A percentile compares a stretch with the other conserved stretches of the same genome.
phyloP scores from a whole-genome alignment of 202 grass and related monocot genomes.

The Setaria viridis region DNA sequence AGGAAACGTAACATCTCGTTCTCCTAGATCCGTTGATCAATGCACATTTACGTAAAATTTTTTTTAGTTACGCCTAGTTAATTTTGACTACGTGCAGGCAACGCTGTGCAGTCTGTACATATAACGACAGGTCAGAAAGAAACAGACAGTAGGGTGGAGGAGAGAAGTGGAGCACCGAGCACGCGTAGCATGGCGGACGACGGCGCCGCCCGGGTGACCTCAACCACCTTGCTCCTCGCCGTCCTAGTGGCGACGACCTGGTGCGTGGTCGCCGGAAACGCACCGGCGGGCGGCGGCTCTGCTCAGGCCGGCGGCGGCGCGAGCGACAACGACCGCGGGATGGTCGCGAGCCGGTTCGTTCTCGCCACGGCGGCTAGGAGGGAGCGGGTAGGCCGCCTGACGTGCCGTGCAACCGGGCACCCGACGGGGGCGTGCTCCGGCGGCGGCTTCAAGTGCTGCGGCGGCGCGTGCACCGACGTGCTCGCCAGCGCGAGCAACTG shows the following conservation, averaged over 20 bases:
- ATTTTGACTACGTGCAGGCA: not conserved
- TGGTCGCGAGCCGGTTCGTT: slow-evolving; percentile 9
- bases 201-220: not conserved
- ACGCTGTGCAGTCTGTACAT: not conserved
- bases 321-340: not conserved
- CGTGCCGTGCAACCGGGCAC: not conserved
- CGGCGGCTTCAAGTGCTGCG: slow-evolving; percentile 47
- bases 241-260: not conserved
- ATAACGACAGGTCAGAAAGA: not conserved
- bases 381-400: not conserved
- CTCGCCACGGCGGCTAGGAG: not conserved
- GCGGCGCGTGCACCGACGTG: slow-evolving; percentile 56
- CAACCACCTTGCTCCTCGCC: slow-evolving; percentile 5
- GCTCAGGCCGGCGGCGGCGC: not conserved
- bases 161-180: not conserved
- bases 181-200: slow-evolving; percentile 8
- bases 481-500: slow-evolving; percentile 56
- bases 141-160: not conserved
- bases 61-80: not conserved
- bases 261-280: not conserved
- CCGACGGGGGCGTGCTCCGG: not conserved
- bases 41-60: not conserved
- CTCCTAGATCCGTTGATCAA: not conserved
- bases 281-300: not conserved
- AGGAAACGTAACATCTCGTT: not conserved